These are phyloP conservation scores for Elaphomyces granulatus DNA, from an alignment of 495 filamentous ascomycete species.

Conservation along the genomic window DNA sequence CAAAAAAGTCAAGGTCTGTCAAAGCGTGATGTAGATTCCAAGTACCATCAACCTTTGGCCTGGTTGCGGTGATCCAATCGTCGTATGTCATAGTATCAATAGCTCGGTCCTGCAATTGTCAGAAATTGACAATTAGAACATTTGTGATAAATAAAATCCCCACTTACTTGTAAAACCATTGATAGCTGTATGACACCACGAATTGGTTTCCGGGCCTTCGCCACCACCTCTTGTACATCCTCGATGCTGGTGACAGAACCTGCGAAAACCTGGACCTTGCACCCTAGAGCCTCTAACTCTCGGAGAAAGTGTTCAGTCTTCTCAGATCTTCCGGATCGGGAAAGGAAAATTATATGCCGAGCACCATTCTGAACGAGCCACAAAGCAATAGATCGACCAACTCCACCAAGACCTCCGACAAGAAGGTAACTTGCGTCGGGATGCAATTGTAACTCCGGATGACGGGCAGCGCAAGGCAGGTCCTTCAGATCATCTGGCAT, in stretches of 20 bases:
- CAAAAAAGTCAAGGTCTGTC: constrained; percentile 6
- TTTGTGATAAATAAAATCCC: not conserved
- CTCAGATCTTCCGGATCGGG: constrained; percentile 15
- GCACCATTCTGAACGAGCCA: constrained; percentile 50
- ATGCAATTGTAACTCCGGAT: constrained; percentile 1
- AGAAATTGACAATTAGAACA: constrained; percentile 1
- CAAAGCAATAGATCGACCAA: constrained; percentile 42
- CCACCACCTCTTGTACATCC: constrained; percentile 12
- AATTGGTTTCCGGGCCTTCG: constrained; percentile 11
- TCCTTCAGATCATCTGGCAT: constrained; percentile 9
- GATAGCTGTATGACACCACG: constrained; percentile 27
- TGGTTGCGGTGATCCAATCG: constrained; percentile 16
- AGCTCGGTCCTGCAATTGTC: not conserved
- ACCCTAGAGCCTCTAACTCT: constrained; percentile 22
- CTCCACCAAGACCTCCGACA: constrained; percentile 40
- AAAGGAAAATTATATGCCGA: constrained; percentile 37
- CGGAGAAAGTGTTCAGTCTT: constrained; percentile 18
- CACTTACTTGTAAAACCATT: constrained; percentile 26
- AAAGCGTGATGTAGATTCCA: constrained; percentile 36
- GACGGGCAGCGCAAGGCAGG: no score
- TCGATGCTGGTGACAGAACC: constrained; percentile 15
- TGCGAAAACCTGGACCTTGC: constrained; percentile 14
- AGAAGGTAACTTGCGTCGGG: constrained; percentile 30
- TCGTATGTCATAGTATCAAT: constrained; percentile 3
- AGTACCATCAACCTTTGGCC: constrained; percentile 27